Percentiles rank a stretch among this genome's conserved stretches.
These are phyloP conservation scores for Candida dubliniensis DNA, from an alignment of 1,139 yeast genomes.

Conservation along the genomic window DNA sequence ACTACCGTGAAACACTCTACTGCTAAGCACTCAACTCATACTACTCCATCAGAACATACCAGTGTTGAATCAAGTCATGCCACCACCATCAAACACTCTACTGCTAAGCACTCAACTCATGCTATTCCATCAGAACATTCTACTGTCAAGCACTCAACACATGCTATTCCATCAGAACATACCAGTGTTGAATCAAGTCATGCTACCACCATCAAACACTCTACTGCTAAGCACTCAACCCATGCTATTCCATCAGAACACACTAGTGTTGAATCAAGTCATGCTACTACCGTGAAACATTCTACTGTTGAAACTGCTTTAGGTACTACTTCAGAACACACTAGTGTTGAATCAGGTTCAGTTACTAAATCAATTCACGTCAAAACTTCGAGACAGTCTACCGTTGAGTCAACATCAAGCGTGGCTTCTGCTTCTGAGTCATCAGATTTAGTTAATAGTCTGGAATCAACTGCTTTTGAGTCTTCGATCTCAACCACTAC, in stretches of 20 bases:
- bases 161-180: too few species aligned
- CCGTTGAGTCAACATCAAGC: too few species aligned
- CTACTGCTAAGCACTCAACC: too few species aligned
- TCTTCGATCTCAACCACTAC: slow-evolving; percentile 1
- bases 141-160: too few species aligned
- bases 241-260: neutral
- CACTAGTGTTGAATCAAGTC: neutral
- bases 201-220: neutral
- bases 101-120: neutral
- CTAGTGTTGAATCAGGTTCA: too few species aligned
- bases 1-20: neutral
- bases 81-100: neutral
- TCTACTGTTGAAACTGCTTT: too few species aligned
- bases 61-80: neutral
- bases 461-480: neutral
- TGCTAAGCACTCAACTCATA: too few species aligned
- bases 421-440: too few species aligned
- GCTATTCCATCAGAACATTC: slow-evolving; percentile 1
- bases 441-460: too few species aligned
- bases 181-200: neutral
- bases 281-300: neutral
- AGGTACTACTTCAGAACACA: too few species aligned
- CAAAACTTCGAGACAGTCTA: too few species aligned
- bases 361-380: too few species aligned
- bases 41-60: neutral